phyloP scores from a whole-genome alignment of 83 land plant genomes.

The Diphasiastrum complanatum region DNA sequence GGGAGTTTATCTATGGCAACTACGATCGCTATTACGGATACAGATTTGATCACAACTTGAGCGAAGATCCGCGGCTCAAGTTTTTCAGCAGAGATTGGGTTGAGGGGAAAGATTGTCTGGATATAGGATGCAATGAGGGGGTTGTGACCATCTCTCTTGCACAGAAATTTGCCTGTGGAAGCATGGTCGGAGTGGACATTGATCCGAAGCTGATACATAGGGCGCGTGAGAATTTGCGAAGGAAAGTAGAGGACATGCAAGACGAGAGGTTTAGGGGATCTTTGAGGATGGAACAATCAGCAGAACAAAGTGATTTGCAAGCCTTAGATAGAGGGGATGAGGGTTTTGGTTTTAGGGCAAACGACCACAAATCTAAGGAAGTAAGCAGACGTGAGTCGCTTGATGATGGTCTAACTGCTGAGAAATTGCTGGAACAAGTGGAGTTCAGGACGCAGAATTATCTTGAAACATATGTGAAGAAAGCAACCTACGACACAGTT shows the following conservation, averaged over 20 bases:
- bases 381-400: constrained; percentile 13
- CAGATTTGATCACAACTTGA: constrained; percentile 40
- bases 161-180: constrained; percentile 52
- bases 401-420: constrained; percentile 30
- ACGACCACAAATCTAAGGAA: neutral
- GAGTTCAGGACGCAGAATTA: constrained; percentile 50
- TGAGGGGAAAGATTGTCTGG: constrained; percentile 71
- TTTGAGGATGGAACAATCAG: too few relatives aligned
- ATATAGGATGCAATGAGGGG: constrained; percentile 87
- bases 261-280: too few relatives aligned
- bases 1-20: constrained; percentile 51
- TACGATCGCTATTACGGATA: constrained; percentile 74
- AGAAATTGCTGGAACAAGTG: constrained; percentile 49
- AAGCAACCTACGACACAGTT: constrained; percentile 46
- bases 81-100: constrained; percentile 70
- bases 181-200: constrained; percentile 81
- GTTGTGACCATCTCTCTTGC: constrained; percentile 64
- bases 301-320: constrained; percentile 1
- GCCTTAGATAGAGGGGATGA: neutral
- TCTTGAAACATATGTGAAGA: constrained; percentile 32
- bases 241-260: neutral
- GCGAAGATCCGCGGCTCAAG: constrained; percentile 65
- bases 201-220: constrained; percentile 33
- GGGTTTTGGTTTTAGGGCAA: neutral
- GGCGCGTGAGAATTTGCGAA: constrained; percentile 10